Conservation (phyloP, 495 filamentous ascomycete species). For the Penicillium paxilli region DNA sequence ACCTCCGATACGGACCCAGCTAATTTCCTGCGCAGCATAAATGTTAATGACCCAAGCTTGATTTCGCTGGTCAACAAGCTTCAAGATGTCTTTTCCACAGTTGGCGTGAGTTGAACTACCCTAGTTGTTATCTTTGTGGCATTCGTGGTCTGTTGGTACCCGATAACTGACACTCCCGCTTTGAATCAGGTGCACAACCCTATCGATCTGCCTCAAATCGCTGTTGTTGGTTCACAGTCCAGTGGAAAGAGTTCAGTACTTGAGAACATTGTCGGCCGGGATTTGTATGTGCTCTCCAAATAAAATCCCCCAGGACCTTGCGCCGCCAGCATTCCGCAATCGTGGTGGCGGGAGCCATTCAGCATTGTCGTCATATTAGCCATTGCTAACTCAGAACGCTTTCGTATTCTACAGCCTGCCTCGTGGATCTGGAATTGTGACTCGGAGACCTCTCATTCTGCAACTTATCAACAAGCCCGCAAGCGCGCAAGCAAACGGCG, state of each 20-base stretch:
- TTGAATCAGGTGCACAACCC: slow-evolving; percentile 81
- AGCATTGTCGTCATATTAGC: slow-evolving; percentile 9
- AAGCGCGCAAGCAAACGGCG: slow-evolving; percentile 69
- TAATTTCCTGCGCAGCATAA: slow-evolving; percentile 58
- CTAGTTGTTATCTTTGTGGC: neutral
- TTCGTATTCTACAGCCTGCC: slow-evolving; percentile 66
- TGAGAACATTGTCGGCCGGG: slow-evolving; percentile 98
- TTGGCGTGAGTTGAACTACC: slow-evolving; percentile 70
- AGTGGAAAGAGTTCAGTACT: slow-evolving; percentile 99
- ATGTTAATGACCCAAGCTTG: slow-evolving; percentile 76
- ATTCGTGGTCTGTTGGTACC: slow-evolving; percentile 13
- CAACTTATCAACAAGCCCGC: slow-evolving; percentile 91
- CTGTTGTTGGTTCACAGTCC: slow-evolving; percentile 97
- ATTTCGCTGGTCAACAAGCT: slow-evolving; percentile 98
- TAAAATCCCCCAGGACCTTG: neutral
- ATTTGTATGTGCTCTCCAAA: slow-evolving; percentile 70
- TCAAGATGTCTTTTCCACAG: slow-evolving; percentile 98
- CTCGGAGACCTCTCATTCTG: slow-evolving; percentile 90
- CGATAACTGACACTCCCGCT: slow-evolving; percentile 34
- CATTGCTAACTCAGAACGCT: slow-evolving; percentile 28
- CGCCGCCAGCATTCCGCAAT: slow-evolving; percentile 2
- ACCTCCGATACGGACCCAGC: slow-evolving; percentile 26
- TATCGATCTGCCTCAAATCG: slow-evolving; percentile 98
- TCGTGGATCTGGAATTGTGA: slow-evolving; percentile 97
- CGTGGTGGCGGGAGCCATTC: slow-evolving; percentile 11